A percentile compares a stretch with the other conserved stretches of the same genome.
phyloP scores from a whole-genome alignment of 1,284 basidiomycete species.

The Pholiota adiposa region DNA sequence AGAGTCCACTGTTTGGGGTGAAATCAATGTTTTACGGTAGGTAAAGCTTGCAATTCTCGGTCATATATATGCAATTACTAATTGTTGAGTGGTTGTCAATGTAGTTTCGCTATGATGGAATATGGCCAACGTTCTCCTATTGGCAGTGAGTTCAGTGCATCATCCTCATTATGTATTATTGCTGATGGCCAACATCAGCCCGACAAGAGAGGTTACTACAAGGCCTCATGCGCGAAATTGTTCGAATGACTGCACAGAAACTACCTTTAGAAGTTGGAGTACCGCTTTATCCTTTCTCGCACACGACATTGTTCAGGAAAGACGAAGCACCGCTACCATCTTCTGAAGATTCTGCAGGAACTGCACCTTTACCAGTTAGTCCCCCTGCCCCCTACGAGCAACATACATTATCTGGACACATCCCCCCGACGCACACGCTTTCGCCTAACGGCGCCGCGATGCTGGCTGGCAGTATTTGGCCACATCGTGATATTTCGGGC shows the following conservation, averaged over 20 bases:
- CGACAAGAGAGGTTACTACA: conserved; percentile 83
- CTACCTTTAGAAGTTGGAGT: conserved; percentile 76
- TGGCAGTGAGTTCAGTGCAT: conserved; percentile 59
- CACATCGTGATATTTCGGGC: conserved; percentile 22
- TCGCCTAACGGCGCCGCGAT: conserved; percentile 18
- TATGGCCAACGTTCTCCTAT: conserved; percentile 81
- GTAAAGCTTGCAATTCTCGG: conserved; percentile 15
- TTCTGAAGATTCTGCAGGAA: conserved; percentile 33
- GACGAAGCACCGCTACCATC: conserved; percentile 34
- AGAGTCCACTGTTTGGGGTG: conserved; percentile 80
- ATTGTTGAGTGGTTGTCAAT: background rate
- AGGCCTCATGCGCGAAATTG: conserved; percentile 81
- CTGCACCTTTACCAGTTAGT: conserved; percentile 45
- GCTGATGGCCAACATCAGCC: conserved; percentile 41
- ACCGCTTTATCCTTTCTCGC: conserved; percentile 80
- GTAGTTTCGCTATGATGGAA: conserved; percentile 77
- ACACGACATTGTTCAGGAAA: conserved; percentile 63
- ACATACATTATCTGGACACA: conserved; percentile 17
- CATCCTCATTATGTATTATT: background rate
- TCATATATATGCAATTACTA: background rate
- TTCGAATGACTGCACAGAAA: conserved; percentile 78
- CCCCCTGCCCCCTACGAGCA: conserved; percentile 32
- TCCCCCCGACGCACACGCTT: conserved; percentile 17
- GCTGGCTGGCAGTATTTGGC: conserved; percentile 20
- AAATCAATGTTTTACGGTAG: conserved; percentile 80